phyloP scores from a whole-genome alignment of 768 basidiomycete genomes.

The Boletus edulis region DNA sequence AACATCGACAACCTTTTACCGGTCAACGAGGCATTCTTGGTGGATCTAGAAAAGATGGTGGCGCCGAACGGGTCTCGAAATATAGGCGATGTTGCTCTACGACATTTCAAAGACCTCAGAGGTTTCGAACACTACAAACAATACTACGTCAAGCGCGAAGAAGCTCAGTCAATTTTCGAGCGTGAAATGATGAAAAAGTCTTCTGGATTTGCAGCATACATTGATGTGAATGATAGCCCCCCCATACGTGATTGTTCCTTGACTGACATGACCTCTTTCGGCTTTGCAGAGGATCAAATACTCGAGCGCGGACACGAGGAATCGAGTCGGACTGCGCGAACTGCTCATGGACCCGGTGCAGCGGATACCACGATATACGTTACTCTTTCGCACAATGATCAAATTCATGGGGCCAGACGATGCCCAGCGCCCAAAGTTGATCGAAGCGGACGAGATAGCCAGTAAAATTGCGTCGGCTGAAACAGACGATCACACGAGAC shows the following conservation, averaged over 20 bases:
- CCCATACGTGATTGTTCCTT: constrained; percentile 7
- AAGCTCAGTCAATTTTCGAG: constrained; percentile 86
- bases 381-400: constrained; percentile 90
- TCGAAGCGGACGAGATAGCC: constrained; percentile 84
- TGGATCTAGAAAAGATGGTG: constrained; percentile 78
- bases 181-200: constrained; percentile 76
- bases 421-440: constrained; percentile 71
- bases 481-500: constrained; percentile 87
- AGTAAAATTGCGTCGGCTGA: constrained; percentile 90
- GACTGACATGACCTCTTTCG: constrained; percentile 1
- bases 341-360: constrained; percentile 96
- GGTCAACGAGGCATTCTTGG: constrained; percentile 85
- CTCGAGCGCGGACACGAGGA: constrained; percentile 65
- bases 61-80: constrained; percentile 53
- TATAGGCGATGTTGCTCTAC: constrained; percentile 81
- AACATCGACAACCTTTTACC: constrained; percentile 89
- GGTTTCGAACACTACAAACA: constrained; percentile 92
- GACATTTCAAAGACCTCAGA: constrained; percentile 78
- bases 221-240: constrained; percentile 66
- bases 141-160: constrained; percentile 91
- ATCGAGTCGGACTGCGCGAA: constrained; percentile 86
- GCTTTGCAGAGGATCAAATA: constrained; percentile 78
- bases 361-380: constrained; percentile 90
- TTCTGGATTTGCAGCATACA: constrained; percentile 79
- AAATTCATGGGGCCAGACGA: constrained; percentile 83